phyloP scores from a whole-genome alignment of 1,139 yeast species.

The Hansenula sp. region DNA sequence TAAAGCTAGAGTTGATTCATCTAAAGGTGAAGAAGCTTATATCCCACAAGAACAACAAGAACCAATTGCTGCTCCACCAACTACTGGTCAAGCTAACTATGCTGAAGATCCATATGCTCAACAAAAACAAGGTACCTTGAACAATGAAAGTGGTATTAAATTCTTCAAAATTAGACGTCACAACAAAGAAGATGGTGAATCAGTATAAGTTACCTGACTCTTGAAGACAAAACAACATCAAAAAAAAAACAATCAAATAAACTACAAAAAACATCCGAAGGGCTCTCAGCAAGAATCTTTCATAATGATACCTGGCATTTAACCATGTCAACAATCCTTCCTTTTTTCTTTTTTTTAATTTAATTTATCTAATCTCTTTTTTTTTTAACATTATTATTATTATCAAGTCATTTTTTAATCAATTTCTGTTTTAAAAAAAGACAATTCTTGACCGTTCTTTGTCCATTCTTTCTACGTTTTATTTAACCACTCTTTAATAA shows the following conservation, averaged over 20 bases:
- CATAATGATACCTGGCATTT: too few relatives aligned
- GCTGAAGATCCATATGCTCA: constrained; percentile 23
- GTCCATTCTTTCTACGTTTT: too few relatives aligned
- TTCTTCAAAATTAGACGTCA: constrained; percentile 71
- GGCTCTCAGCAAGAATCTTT: too few relatives aligned
- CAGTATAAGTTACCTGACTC: constrained; percentile 42
- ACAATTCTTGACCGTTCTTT: too few relatives aligned
- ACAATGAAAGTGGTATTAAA: constrained; percentile 61
- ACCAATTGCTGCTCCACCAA: constrained; percentile 10
- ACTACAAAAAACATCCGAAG: neutral
- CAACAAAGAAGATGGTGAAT: constrained; percentile 52
- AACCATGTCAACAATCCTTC: too few relatives aligned
- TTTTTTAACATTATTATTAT: neutral
- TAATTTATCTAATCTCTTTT: too few relatives aligned
- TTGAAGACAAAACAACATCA: neutral
- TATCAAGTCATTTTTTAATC: neutral
- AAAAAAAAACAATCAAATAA: neutral
- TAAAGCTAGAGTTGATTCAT: constrained; percentile 20
- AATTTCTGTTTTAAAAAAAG: too few relatives aligned
- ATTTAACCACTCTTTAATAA: too few relatives aligned
- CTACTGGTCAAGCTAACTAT: constrained; percentile 13
- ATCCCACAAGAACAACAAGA: constrained; percentile 11
- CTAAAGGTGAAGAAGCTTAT: constrained; percentile 13
- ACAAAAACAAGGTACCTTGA: constrained; percentile 23
- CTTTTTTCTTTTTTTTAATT: too few relatives aligned